Conservation (phyloP, 2,329 filamentous ascomycete genomes). For the Aspergillus neotritici region DNA sequence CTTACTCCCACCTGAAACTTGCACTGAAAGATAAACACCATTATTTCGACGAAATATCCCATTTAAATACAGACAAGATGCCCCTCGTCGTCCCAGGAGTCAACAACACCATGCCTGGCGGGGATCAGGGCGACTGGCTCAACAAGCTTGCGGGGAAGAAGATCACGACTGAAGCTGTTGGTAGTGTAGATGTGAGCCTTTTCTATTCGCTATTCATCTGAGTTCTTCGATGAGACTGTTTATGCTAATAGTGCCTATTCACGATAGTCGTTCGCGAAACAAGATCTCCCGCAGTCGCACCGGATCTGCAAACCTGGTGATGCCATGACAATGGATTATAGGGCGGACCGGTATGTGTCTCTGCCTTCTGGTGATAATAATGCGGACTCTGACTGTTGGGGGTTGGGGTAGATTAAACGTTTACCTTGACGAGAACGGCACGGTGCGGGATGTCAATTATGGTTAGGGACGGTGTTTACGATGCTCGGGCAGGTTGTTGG, state of each 20-base stretch:
- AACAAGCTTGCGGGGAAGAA: slow-evolving; percentile 45
- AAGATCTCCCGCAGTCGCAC: slow-evolving; percentile 41
- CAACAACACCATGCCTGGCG: slow-evolving; percentile 27
- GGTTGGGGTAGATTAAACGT: slow-evolving; percentile 36
- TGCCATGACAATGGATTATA: slow-evolving; percentile 38
- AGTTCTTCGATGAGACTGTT: not conserved
- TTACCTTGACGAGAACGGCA: slow-evolving; percentile 40
- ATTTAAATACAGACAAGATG: slow-evolving; percentile 27
- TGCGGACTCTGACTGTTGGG: slow-evolving; percentile 1
- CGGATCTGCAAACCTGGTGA: slow-evolving; percentile 39
- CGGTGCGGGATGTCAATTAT: slow-evolving; percentile 41
- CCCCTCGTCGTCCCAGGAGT: slow-evolving; percentile 45
- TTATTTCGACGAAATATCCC: not conserved
- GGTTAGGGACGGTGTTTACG: slow-evolving; percentile 20
- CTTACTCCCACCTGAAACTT: not conserved
- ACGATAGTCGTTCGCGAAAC: slow-evolving; percentile 40
- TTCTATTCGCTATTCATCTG: not conserved
- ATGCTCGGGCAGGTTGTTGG: not conserved
- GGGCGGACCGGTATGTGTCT: slow-evolving; percentile 36
- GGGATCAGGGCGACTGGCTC: slow-evolving; percentile 38
- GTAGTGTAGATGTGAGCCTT: slow-evolving; percentile 30
- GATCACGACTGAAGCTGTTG: slow-evolving; percentile 30
- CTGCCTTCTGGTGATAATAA: not conserved
- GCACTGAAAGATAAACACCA: not conserved
- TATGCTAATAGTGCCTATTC: too few species aligned